Percentiles rank a stretch among this genome's conserved stretches.
These are phyloP conservation scores for Trichothecium roseum DNA, from an alignment of 2,329 filamentous ascomycete species.

Conservation along the genomic window DNA sequence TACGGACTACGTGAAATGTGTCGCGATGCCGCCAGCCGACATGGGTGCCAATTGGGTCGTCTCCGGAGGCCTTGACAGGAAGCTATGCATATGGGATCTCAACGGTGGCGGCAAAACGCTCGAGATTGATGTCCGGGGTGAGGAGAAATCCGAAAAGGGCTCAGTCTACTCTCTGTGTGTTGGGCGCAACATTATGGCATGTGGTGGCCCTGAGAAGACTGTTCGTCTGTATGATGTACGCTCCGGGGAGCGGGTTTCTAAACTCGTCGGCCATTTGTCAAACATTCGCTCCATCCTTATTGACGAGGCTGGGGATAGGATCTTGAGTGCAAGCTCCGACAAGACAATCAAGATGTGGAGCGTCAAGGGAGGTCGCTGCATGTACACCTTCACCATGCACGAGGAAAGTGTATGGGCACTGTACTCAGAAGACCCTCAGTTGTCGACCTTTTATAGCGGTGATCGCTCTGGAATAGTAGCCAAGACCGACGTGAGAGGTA, in stretches of 20 bases:
- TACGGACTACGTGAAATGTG: constrained; percentile 90
- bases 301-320: constrained; percentile 77
- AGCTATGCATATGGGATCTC: constrained; percentile 88
- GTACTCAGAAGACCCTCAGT: constrained; percentile 74
- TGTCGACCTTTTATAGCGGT: constrained; percentile 88
- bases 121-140: constrained; percentile 74
- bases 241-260: constrained; percentile 82
- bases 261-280: constrained; percentile 93
- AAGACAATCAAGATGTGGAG: constrained; percentile 98
- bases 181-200: constrained; percentile 72
- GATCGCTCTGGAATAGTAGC: constrained; percentile 90
- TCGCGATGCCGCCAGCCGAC: constrained; percentile 60
- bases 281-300: constrained; percentile 87
- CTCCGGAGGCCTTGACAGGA: constrained; percentile 85
- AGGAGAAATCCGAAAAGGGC: constrained; percentile 80
- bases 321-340: constrained; percentile 90
- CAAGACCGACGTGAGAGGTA: constrained; percentile 80
- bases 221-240: constrained; percentile 87
- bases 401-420: constrained; percentile 97
- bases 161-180: constrained; percentile 87
- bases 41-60: constrained; percentile 74
- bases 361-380: constrained; percentile 85
- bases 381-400: constrained; percentile 98
- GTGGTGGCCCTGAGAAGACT: constrained; percentile 87
- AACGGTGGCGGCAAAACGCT: constrained; percentile 77